Evolutionary conservation across 2,329 filamentous ascomycete genomes (phyloP).

Genomic region (Xylaria sp.): DNA sequence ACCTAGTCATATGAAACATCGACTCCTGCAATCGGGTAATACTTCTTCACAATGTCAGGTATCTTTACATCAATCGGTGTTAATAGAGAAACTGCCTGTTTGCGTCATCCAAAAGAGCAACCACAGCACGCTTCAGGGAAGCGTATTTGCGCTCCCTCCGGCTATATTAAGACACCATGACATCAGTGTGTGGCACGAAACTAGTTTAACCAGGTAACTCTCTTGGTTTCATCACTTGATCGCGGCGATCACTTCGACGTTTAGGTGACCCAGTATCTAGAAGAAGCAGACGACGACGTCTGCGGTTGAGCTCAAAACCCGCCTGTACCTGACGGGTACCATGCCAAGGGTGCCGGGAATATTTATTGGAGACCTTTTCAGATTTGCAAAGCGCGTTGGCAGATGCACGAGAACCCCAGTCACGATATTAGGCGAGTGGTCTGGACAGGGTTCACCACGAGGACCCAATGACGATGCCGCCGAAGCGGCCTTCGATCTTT

Average conservation of each 20-base stretch:
- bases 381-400: neutral
- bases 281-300: conserved; percentile 4
- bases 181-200: neutral
- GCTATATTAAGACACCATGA: neutral
- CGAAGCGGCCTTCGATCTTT: conserved; percentile 10
- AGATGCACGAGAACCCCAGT: neutral
- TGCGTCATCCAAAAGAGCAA: neutral
- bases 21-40: neutral
- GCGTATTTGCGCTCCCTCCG: neutral
- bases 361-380: neutral
- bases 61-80: neutral
- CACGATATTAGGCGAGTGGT: conserved; percentile 10
- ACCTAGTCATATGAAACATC: neutral
- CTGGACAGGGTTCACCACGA: conserved; percentile 10
- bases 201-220: neutral
- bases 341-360: conserved; percentile 7
- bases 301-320: conserved; percentile 9
- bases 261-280: neutral
- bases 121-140: neutral
- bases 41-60: neutral
- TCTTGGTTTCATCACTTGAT: neutral
- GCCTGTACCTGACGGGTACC: conserved; percentile 16
- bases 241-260: neutral
- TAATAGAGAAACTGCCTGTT: neutral
- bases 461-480: conserved; percentile 4